Evolutionary conservation across 2,329 filamentous ascomycete species (phyloP).

Genomic region (Aureobasidium sp.): DNA sequence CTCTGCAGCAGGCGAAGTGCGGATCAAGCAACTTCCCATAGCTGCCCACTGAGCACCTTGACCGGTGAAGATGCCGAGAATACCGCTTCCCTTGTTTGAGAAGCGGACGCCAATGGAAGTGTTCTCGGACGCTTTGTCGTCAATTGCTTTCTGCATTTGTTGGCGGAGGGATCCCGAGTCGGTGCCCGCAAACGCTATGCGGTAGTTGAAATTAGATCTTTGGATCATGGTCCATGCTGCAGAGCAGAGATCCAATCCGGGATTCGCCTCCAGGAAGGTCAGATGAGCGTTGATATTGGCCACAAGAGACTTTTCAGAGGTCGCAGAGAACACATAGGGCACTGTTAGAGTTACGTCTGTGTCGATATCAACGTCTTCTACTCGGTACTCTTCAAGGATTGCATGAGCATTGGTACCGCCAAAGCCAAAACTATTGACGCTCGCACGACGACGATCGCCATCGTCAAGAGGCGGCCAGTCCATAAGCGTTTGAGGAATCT

Average conservation of each 20-base stretch:
- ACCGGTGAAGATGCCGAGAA: conserved; percentile 28
- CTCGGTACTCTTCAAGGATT: conserved; percentile 29
- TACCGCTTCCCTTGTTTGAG: background rate
- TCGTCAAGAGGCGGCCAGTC: conserved; percentile 42
- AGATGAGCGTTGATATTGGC: background rate
- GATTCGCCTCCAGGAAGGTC: background rate
- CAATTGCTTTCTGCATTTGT: background rate
- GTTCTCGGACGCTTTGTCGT: background rate
- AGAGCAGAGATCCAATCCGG: background rate
- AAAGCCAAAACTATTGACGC: conserved; percentile 24
- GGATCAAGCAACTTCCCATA: conserved; percentile 25
- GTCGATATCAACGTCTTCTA: too few species aligned
- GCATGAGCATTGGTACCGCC: conserved; percentile 27
- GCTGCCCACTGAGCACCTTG: conserved; percentile 31
- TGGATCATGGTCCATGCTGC: background rate
- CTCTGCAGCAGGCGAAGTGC: conserved; percentile 7
- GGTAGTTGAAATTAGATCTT: background rate
- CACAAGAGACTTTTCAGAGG: background rate
- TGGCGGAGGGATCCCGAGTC: background rate
- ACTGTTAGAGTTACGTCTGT: too few species aligned
- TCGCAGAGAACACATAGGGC: background rate
- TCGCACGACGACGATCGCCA: background rate
- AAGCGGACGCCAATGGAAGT: background rate
- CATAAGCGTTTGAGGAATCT: conserved; percentile 25
- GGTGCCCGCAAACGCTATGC: background rate